Conservation (phyloP, 495 filamentous ascomycete species). For the Opeltia flavorubescens region DNA sequence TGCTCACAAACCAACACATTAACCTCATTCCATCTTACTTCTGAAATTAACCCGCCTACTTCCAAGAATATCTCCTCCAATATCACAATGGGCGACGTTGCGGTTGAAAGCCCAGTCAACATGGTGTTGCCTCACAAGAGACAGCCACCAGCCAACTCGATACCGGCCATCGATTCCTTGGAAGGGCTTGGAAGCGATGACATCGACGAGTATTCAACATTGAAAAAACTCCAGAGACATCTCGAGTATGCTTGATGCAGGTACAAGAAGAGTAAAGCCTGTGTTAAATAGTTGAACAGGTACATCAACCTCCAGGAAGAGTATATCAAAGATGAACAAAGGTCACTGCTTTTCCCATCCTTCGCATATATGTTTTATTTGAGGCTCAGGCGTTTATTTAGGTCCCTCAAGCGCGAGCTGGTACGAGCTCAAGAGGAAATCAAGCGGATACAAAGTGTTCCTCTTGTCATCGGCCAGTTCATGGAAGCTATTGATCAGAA, state of each 20-base stretch:
- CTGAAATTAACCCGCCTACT: no score
- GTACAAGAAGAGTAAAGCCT: no score
- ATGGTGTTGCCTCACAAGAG: constrained; percentile 61
- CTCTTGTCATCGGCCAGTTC: constrained; percentile 95
- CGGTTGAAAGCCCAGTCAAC: constrained; percentile 67
- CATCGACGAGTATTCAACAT: constrained; percentile 82
- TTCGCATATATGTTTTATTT: background rate
- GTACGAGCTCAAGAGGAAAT: constrained; percentile 98
- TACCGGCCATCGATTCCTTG: constrained; percentile 78
- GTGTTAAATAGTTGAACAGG: no score
- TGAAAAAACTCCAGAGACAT: constrained; percentile 92
- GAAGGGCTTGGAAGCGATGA: constrained; percentile 70
- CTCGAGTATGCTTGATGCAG: constrained; percentile 61
- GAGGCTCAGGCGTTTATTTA: constrained; percentile 53
- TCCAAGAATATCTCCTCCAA: no score
- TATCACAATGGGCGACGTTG: constrained; percentile 72
- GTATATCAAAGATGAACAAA: constrained; percentile 99
- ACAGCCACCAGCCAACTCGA: constrained; percentile 58
- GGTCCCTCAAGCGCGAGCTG: constrained; percentile 91
- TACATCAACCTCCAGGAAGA: constrained; percentile 98
- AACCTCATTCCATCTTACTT: no score
- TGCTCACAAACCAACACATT: no score
- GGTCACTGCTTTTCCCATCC: constrained; percentile 34
- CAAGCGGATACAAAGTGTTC: constrained; percentile 97
- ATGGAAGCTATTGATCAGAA: constrained; percentile 99